Evolutionary conservation across 2,329 filamentous ascomycete species (phyloP), one percentile per base, ranked within the genome.

Genomic region (Cercospora zeae-maydis): DNA sequence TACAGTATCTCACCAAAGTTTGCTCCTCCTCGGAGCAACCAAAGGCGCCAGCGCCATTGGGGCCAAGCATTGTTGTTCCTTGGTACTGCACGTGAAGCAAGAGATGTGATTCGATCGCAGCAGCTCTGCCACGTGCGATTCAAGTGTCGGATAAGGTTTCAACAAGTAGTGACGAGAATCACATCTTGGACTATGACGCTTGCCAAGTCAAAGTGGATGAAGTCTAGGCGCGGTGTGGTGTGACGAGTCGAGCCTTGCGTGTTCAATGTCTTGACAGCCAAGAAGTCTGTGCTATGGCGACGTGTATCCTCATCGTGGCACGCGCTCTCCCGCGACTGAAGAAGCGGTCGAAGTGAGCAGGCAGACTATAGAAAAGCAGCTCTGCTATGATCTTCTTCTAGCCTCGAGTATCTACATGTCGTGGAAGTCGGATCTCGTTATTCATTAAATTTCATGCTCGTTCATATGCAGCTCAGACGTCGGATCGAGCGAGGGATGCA

Each of bases 51-150:
- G 27, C 39, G 56, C 49, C 51, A 59, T 56, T 55, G 49, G 56
- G 31, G 61, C 51, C 61, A 63, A 59, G 61, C 49, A 59, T 59
- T 56, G 49, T 37, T 33, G 27, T n/a, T 34, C 51, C 57, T 63
- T 45, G 61, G 61, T 51, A 24, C 51, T 59, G 39, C 51, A 63
- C 36, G 51, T 45, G 36, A 30, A 63, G 36, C 49, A 24, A n/a
- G 45, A 45, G 14, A 36, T 59, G 37, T 58, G 55, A 59, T 59
- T 63, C 56, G 61, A 49, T 19, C 14, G 21, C n/a, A 30, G 16
- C 34, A 24, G 47, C 37, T 42, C 37, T 53, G 61, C 34, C 49
- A 34, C 33, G 55, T 45, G 36, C 45, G 19, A 16, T 16, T 47
- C 55, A 36, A 34, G 33, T 47, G 49, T 36, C 19, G 30, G 42